Percentiles rank a stretch among this genome's conserved stretches.
These are phyloP conservation scores for Nematocida major DNA, from an alignment of 371 early-diverging fungal species.

Conservation along the genomic window DNA sequence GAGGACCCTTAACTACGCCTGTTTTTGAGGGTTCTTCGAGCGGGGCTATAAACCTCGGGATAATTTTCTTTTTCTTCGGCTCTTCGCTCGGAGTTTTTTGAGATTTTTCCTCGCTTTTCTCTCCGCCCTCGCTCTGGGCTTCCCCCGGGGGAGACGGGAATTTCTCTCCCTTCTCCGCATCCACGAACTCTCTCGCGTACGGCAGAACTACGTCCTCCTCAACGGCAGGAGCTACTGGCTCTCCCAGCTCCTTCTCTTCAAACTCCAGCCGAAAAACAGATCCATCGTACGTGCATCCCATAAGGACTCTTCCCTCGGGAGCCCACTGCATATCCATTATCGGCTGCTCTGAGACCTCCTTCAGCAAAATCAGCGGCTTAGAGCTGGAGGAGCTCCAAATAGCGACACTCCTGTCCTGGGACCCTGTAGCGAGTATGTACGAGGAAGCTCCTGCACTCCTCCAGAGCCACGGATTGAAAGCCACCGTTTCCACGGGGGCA, in stretches of 20 bases:
- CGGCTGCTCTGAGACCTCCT: constrained; percentile 72
- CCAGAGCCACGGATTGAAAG: constrained; percentile 66
- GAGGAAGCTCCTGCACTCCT: constrained; percentile 35
- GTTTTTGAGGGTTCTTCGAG: neutral
- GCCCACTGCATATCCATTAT: constrained; percentile 81
- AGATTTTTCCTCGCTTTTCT: neutral
- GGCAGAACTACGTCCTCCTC: neutral
- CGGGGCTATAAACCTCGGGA: constrained; percentile 44
- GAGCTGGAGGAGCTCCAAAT: constrained; percentile 75
- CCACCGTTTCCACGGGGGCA: constrained; percentile 78
- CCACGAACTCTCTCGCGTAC: constrained; percentile 12
- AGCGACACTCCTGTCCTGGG: constrained; percentile 78
- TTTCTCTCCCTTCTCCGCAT: neutral
- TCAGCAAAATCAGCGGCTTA: constrained; percentile 71
- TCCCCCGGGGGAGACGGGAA: neutral
- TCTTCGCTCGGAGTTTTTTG: neutral
- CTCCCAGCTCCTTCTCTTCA: constrained; percentile 68
- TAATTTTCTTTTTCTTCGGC: constrained; percentile 46
- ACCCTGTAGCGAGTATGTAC: constrained; percentile 72
- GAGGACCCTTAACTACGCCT: neutral
- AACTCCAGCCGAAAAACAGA: constrained; percentile 72
- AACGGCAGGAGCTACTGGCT: neutral
- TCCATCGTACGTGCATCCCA: constrained; percentile 84
- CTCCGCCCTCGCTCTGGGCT: neutral
- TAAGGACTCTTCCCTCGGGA: constrained; percentile 71